These are phyloP conservation scores for Leishmania arabica DNA, from an alignment of 208 protist species.

Conservation along the genomic window DNA sequence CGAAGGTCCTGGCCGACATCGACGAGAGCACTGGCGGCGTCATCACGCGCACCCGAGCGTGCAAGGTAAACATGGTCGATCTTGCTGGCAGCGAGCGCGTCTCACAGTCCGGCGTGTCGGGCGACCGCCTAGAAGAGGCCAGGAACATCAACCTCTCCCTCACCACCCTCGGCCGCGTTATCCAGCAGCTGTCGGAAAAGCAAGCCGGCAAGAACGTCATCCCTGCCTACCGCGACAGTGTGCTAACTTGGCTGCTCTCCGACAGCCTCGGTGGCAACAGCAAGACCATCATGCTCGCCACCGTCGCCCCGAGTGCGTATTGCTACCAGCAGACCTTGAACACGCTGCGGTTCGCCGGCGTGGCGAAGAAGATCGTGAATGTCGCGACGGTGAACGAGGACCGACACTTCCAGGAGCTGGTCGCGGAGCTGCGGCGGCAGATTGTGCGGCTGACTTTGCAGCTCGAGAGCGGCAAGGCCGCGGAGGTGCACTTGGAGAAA, in stretches of 20 bases:
- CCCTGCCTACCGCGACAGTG: conserved; percentile 87
- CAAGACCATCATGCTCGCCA: conserved; percentile 91
- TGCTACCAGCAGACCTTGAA: conserved; percentile 88
- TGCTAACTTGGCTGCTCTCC: conserved; percentile 87
- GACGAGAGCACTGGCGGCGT: conserved; percentile 46
- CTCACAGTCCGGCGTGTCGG: conserved; percentile 87
- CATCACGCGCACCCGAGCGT: conserved; percentile 60
- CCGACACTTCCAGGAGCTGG: conserved; percentile 75
- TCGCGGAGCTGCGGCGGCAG: conserved; percentile 70
- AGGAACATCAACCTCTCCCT: conserved; percentile 97
- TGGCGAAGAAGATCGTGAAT: conserved; percentile 88
- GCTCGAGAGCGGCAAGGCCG: conserved; percentile 68
- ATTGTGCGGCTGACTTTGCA: conserved; percentile 82
- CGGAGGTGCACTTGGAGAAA: conserved; percentile 59
- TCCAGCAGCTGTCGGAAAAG: conserved; percentile 85
- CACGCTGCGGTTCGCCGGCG: conserved; percentile 86
- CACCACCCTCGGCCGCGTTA: conserved; percentile 90
- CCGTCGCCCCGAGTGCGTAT: conserved; percentile 73
- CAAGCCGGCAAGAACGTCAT: conserved; percentile 63
- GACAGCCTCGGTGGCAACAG: conserved; percentile 89
- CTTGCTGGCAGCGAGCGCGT: conserved; percentile 97
- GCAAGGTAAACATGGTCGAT: conserved; percentile 96
- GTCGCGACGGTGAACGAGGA: conserved; percentile 88
- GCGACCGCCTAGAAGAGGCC: conserved; percentile 94
- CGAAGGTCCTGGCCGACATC: conserved; percentile 43